Percentiles rank a stretch among this genome's conserved stretches.
Conservation (phyloP, 345 rosid genomes). For the Isatis tinctoria region DNA sequence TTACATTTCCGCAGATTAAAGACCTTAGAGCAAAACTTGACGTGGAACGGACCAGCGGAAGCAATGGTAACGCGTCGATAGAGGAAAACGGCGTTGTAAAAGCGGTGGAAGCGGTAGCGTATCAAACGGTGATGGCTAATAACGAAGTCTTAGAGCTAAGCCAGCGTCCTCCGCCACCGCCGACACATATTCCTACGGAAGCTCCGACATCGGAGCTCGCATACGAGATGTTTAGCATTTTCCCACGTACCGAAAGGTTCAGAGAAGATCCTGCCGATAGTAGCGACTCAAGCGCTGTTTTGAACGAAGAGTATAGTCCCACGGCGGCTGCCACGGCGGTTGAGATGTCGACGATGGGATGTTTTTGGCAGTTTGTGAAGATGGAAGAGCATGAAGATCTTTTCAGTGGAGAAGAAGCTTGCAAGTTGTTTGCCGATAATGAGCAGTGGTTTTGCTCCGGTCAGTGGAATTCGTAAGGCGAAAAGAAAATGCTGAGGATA, state of each 20-base stretch:
- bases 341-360: slow-evolving; percentile 45
- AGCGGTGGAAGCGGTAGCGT: background rate
- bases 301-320: slow-evolving; percentile 66
- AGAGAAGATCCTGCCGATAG: slow-evolving; percentile 72
- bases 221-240: slow-evolving; percentile 41
- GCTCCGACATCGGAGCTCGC: slow-evolving; percentile 32
- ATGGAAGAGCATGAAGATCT: slow-evolving; percentile 68
- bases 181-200: slow-evolving; percentile 8
- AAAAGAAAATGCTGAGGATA: background rate
- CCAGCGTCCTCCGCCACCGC: slow-evolving; percentile 2
- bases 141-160: slow-evolving; percentile 14
- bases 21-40: slow-evolving; percentile 27
- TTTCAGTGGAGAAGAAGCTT: slow-evolving; percentile 38
- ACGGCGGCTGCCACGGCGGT: slow-evolving; percentile 6
- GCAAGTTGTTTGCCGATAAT: slow-evolving; percentile 36
- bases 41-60: background rate
- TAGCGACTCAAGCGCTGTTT: slow-evolving; percentile 77
- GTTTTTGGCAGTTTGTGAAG: slow-evolving; percentile 59
- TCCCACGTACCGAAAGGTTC: slow-evolving; percentile 36
- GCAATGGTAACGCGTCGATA: background rate
- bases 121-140: background rate
- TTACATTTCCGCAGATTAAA: slow-evolving; percentile 14
- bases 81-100: slow-evolving; percentile 4
- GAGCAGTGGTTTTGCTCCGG: slow-evolving; percentile 34
- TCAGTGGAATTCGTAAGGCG: slow-evolving; percentile 18